These are phyloP conservation scores for Cyclotella baltica DNA, from an alignment of 108 stramenopile species.

Conservation along the genomic window DNA sequence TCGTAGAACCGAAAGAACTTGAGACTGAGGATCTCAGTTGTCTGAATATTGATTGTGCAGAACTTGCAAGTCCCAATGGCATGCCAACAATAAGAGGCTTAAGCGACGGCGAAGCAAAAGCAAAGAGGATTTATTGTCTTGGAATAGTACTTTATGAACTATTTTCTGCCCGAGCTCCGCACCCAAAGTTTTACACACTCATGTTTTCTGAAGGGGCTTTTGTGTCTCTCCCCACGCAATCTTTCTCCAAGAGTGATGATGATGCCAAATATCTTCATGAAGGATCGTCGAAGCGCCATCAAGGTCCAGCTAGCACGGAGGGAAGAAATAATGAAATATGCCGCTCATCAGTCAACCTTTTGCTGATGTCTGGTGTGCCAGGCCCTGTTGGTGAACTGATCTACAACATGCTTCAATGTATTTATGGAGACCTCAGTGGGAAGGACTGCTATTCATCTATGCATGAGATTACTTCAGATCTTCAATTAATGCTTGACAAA, in stretches of 20 bases:
- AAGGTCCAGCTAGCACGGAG: background rate
- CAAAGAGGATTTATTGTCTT: constrained; percentile 13
- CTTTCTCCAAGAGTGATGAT: background rate
- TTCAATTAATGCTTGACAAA: constrained; percentile 10
- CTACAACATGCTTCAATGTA: background rate
- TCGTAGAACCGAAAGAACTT: too few species aligned
- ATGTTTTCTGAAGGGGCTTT: background rate
- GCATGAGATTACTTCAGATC: background rate
- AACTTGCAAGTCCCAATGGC: too few species aligned
- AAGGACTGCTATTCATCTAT: constrained; percentile 1
- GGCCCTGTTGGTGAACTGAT: constrained; percentile 12
- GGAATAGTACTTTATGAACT: constrained; percentile 15
- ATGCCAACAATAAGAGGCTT: too few species aligned
- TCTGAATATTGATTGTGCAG: too few species aligned
- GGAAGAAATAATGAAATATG: background rate
- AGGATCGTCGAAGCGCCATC: background rate
- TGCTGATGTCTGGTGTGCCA: background rate
- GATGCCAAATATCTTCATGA: background rate
- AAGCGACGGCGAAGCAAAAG: too few species aligned
- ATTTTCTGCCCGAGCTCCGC: constrained; percentile 3
- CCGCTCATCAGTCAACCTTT: background rate
- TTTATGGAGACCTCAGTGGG: constrained; percentile 3
- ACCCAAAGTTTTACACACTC: background rate
- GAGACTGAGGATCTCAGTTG: too few species aligned
- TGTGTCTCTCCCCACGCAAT: background rate